phyloP scores from a whole-genome alignment of 2,329 filamentous ascomycete species.

The Colletotrichum abscissum region DNA sequence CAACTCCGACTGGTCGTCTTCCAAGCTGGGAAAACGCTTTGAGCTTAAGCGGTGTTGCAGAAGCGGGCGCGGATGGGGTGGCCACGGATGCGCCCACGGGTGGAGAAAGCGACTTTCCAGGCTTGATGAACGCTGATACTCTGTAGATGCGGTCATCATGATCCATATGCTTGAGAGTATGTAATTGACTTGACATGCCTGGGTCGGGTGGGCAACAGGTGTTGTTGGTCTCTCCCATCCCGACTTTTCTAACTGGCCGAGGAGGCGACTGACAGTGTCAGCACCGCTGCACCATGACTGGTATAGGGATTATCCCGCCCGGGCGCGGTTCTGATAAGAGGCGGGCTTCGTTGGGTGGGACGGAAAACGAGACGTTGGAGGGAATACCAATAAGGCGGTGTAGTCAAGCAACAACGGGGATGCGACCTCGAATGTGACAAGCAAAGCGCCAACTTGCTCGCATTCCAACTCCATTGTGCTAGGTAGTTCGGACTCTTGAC shows the following conservation, averaged over 20 bases:
- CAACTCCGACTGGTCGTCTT: constrained; percentile 3
- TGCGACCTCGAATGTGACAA: constrained; percentile 6
- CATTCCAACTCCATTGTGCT: neutral
- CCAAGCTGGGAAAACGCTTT: constrained; percentile 23
- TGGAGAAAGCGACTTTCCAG: constrained; percentile 14
- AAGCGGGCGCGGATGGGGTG: constrained; percentile 28
- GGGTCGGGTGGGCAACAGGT: constrained; percentile 2
- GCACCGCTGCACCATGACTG: constrained; percentile 33
- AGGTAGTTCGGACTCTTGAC: constrained; percentile 22
- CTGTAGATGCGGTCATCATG: constrained; percentile 36
- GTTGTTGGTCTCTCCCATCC: constrained; percentile 4
- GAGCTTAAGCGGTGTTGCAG: constrained; percentile 21
- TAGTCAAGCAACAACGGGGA: neutral
- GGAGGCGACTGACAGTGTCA: constrained; percentile 20
- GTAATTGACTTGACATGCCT: constrained; percentile 11
- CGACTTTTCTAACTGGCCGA: constrained; percentile 2
- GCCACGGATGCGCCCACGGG: constrained; percentile 14
- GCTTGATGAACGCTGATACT: constrained; percentile 23
- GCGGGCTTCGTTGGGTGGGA: constrained; percentile 27
- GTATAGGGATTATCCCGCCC: constrained; percentile 11
- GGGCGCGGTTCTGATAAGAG: constrained; percentile 32
- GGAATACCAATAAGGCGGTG: constrained; percentile 19
- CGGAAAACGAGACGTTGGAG: constrained; percentile 12
- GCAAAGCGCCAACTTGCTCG: constrained; percentile 1
- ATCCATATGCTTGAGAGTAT: constrained; percentile 16